Base-by-base conservation (phyloP, 371 early-diverging fungal species). In the Apophysomyces elegans region DNA sequence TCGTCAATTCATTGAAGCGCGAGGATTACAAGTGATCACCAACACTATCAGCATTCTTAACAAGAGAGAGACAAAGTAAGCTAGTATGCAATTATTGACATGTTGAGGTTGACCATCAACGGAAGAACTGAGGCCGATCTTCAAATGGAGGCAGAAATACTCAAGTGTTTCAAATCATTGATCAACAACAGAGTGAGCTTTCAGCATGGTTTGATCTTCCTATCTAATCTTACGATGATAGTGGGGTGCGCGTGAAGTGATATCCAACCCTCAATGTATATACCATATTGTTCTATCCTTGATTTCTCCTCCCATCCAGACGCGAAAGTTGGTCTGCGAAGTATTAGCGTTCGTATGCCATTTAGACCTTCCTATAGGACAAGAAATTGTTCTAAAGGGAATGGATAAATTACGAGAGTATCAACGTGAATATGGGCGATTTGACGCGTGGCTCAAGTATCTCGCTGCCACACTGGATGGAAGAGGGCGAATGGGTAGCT, bases 191-290 rank as follows among this genome's bases (percentile, higher is more conserved):
- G 84, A 59, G 85, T 79, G 74, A 70, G 73, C 65, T 26, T 16
- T 39, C 14, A 6, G 37, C 26, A 36, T 1, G 16, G 11, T 35
- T 16, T 43, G 35, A 39, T 26, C 18, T 6, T 38, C 14, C 12
- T 11, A 37, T 59, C 35, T 45, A 32, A 36, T 56, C 64, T 26
- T 14, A 26, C 43, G 37, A 50, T 57, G 21, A 44, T 72, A 90
- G 80, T 93, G 92, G 88, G 95, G 94, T 43, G 91, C 91, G 5
- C 87, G 90, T 38, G 94, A 94, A 69, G 94, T 91, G 8, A 80
- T 95, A 56, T 74, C 86, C 21, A 78, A 88, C 70, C 88, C 93
- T 4, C 78, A 85, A 56, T 91, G 91, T 65, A 88, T 94, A 36
- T 85, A 86, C 62, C 85, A 88, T 21, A 84, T 93, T 45, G 86